Percentiles rank a stretch among this genome's conserved stretches.
phyloP scores from a whole-genome alignment of 75 land plant species.

The Cunninghamia lanceolata region DNA sequence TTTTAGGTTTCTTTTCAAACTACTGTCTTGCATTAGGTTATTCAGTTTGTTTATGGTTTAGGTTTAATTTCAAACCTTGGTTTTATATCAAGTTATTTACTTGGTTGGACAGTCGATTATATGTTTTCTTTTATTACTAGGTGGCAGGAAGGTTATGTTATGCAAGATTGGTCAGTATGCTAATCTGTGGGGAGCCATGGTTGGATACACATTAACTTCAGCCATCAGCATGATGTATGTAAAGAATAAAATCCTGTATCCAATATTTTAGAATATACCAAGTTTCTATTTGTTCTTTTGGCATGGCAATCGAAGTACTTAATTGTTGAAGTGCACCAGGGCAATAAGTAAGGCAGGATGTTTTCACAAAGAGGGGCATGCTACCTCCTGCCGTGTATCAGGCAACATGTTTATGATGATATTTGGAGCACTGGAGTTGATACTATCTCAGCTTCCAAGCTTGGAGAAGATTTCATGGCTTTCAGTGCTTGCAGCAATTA shows the following conservation, averaged over 20 bases:
- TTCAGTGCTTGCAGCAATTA: constrained; percentile 67
- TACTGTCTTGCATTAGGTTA: not conserved
- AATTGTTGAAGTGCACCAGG: constrained; percentile 18
- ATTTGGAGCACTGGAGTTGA: constrained; percentile 41
- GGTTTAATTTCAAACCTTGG: not conserved
- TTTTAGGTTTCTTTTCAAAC: constrained; percentile 23
- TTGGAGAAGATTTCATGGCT: constrained; percentile 55
- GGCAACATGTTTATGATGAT: constrained; percentile 27
- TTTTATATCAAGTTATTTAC: not conserved
- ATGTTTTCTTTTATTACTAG: not conserved
- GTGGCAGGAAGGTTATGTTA: constrained; percentile 11
- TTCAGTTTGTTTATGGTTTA: not conserved
- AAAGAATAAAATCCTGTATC: not conserved
- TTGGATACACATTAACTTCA: constrained; percentile 30
- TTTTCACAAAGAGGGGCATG: constrained; percentile 40
- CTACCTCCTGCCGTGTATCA: constrained; percentile 26
- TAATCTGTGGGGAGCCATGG: constrained; percentile 25
- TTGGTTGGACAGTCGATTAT: not conserved
- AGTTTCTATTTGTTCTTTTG: not conserved
- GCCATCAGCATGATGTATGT: constrained; percentile 40
- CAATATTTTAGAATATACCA: not conserved
- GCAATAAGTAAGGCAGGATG: constrained; percentile 44
- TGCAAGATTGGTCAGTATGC: constrained; percentile 21
- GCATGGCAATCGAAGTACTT: not conserved
- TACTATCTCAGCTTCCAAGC: constrained; percentile 61